These are phyloP conservation scores for Paramyrothecium roridum DNA, from an alignment of 2,329 filamentous ascomycete genomes.

Conservation along the genomic window DNA sequence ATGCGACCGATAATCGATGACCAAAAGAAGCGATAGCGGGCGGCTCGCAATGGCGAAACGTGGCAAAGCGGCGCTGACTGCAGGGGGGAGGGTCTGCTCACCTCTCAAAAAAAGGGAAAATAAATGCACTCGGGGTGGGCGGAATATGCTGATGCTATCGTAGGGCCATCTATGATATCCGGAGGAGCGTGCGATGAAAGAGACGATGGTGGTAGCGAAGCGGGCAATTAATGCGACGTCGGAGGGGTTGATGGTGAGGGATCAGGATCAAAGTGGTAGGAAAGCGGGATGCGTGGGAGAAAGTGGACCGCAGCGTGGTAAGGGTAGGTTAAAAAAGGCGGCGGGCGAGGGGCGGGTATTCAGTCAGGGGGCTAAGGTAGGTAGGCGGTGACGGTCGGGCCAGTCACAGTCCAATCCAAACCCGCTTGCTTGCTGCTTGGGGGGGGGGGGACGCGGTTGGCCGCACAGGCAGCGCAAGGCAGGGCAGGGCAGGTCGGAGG, in stretches of 20 bases:
- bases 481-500: too few relatives aligned
- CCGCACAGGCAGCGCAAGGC: too few relatives aligned
- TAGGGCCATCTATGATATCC: neutral
- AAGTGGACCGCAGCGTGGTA: neutral
- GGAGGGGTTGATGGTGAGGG: neutral
- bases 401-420: neutral
- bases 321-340: neutral
- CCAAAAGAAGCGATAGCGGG: neutral
- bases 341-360: neutral
- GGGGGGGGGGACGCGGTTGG: too few relatives aligned
- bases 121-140: too few relatives aligned
- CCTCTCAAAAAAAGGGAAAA: too few relatives aligned
- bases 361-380: conserved; percentile 10
- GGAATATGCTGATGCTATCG: neutral
- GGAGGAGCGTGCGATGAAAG: neutral
- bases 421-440: neutral
- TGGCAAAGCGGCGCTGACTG: neutral
- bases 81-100: neutral
- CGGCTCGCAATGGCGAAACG: neutral
- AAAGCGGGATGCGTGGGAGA: too few relatives aligned
- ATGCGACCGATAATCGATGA: neutral
- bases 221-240: conserved; percentile 1
- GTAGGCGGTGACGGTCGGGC: conserved; percentile 16
- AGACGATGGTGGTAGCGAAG: neutral
- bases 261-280: neutral